Conservation (phyloP, 805 yeast genomes). For the Candida tammaniensis region DNA sequence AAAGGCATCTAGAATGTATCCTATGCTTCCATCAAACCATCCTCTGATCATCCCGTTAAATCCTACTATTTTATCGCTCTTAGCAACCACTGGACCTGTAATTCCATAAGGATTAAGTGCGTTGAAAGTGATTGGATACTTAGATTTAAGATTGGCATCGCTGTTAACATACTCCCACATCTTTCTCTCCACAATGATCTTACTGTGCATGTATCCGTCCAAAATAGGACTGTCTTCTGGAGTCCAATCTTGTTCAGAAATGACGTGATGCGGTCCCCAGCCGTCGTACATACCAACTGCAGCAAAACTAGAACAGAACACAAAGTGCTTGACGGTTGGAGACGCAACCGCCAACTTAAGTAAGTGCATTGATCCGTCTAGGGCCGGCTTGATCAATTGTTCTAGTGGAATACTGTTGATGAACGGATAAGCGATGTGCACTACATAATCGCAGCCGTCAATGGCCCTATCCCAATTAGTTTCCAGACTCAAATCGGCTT, state of each 20-base stretch:
- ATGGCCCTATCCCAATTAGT: slow-evolving; percentile 12
- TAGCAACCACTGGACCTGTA: slow-evolving; percentile 10
- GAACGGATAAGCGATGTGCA: slow-evolving; percentile 12
- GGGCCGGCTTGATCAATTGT: slow-evolving; percentile 5
- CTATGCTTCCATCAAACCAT: no score
- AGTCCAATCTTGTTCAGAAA: slow-evolving; percentile 5
- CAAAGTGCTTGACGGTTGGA: slow-evolving; percentile 8
- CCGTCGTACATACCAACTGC: background rate
- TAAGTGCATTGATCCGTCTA: slow-evolving; percentile 5
- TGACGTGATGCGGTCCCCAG: background rate
- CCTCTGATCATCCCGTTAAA: no score
- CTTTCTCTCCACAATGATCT: slow-evolving; percentile 10
- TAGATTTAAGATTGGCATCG: slow-evolving; percentile 5
- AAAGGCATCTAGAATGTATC: background rate
- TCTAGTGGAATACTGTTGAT: slow-evolving; percentile 8
- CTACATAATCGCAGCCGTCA: slow-evolving; percentile 10
- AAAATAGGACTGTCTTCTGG: background rate
- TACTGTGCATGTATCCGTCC: slow-evolving; percentile 9
- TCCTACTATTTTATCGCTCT: no score
- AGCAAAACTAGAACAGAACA: slow-evolving; percentile 6
- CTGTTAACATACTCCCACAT: slow-evolving; percentile 10
- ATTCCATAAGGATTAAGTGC: slow-evolving; percentile 8
- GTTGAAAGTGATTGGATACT: slow-evolving; percentile 4
- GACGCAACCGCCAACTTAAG: slow-evolving; percentile 4
- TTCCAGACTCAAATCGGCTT: slow-evolving; percentile 11